phyloP scores from a whole-genome alignment of 129 eudicot genomes.

The Kitagawia praeruptora region DNA sequence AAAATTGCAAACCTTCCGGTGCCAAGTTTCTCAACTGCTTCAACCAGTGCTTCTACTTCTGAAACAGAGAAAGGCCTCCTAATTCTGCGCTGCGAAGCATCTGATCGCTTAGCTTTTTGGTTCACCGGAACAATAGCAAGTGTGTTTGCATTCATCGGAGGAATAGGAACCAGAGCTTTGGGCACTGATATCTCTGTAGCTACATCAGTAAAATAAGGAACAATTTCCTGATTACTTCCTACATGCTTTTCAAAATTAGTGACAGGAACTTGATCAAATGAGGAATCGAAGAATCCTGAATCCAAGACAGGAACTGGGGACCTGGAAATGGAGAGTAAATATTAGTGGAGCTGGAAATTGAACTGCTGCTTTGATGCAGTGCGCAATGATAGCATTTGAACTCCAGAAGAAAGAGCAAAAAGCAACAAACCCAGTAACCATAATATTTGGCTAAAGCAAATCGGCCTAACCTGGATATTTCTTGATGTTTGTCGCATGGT shows the following conservation, averaged over 20 bases:
- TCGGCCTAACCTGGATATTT: constrained; percentile 38
- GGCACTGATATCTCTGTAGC: constrained; percentile 23
- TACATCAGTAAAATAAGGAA: constrained; percentile 1
- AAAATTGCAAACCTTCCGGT: constrained; percentile 67
- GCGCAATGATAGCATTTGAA: neutral
- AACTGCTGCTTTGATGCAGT: neutral
- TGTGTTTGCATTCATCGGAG: constrained; percentile 29
- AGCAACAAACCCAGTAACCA: neutral
- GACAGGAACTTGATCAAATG: neutral
- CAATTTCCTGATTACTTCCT: constrained; percentile 8
- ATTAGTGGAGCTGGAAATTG: neutral
- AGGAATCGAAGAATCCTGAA: constrained; percentile 11
- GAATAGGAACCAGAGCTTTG: constrained; percentile 50
- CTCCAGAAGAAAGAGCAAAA: neutral
- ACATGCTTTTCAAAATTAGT: neutral
- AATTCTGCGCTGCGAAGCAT: constrained; percentile 66
- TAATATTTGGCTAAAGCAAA: neutral
- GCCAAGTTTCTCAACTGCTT: constrained; percentile 92
- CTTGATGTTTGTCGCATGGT: constrained; percentile 35
- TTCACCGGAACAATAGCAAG: constrained; percentile 49
- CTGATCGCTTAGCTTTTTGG: constrained; percentile 57
- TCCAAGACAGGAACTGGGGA: constrained; percentile 7
- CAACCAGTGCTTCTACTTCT: constrained; percentile 99
- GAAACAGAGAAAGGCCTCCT: constrained; percentile 87
- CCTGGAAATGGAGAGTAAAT: constrained; percentile 10